Evolutionary conservation across 2,329 filamentous ascomycete genomes (phyloP).

Genomic region (Meredithiella fracta): DNA sequence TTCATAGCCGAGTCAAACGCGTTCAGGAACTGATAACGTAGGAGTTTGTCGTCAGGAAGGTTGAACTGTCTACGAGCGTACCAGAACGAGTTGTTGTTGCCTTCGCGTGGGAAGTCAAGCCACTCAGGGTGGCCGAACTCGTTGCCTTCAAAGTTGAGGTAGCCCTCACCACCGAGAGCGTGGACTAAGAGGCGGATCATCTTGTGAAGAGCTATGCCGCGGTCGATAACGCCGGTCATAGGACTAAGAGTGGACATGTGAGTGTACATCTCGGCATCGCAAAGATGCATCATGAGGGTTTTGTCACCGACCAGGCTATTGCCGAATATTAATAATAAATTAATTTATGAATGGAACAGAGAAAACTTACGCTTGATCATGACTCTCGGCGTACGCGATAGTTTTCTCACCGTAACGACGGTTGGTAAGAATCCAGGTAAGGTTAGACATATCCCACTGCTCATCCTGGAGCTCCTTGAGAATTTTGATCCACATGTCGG

Average conservation of each 20-base stretch:
- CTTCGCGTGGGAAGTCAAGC: slow-evolving; percentile 92
- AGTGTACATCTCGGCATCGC: slow-evolving; percentile 92
- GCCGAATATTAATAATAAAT: neutral
- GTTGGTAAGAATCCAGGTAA: slow-evolving; percentile 81
- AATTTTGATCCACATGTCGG: slow-evolving; percentile 98
- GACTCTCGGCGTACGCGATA: slow-evolving; percentile 91
- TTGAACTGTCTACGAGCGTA: slow-evolving; percentile 90
- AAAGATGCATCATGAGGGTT: slow-evolving; percentile 93
- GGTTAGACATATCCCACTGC: slow-evolving; percentile 76
- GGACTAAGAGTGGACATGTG: slow-evolving; percentile 81
- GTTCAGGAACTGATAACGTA: slow-evolving; percentile 84
- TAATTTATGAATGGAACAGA: slow-evolving; percentile 16
- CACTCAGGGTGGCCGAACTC: slow-evolving; percentile 98
- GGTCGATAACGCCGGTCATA: slow-evolving; percentile 76
- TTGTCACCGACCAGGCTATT: slow-evolving; percentile 85
- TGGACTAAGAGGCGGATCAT: slow-evolving; percentile 93
- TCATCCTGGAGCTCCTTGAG: slow-evolving; percentile 84
- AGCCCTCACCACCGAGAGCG: slow-evolving; percentile 80
- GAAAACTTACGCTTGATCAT: slow-evolving; percentile 77
- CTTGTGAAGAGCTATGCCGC: slow-evolving; percentile 88
- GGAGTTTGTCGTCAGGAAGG: slow-evolving; percentile 65
- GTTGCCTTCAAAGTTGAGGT: slow-evolving; percentile 97
- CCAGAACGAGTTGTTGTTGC: slow-evolving; percentile 86
- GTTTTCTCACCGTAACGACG: slow-evolving; percentile 92
- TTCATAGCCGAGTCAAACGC: slow-evolving; percentile 92